Conservation (phyloP, 495 filamentous ascomycete species). For the Neurospora sp. region DNA sequence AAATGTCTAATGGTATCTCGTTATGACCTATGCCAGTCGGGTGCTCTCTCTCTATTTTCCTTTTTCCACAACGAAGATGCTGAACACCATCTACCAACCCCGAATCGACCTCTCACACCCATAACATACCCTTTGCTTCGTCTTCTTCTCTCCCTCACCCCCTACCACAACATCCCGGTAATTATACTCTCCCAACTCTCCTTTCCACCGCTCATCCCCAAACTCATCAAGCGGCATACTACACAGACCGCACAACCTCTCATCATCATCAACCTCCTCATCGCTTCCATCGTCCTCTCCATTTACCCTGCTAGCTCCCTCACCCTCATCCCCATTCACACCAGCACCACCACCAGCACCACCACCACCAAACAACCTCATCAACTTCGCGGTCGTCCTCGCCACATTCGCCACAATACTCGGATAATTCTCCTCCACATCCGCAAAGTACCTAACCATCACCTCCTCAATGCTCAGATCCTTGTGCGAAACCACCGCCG, state of each 20-base stretch:
- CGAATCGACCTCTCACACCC: conserved; percentile 41
- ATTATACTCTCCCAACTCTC: conserved; percentile 28
- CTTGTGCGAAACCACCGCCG: conserved; percentile 49
- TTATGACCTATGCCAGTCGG: background rate
- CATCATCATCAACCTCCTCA: background rate
- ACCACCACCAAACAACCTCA: conserved; percentile 16
- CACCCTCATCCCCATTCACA: background rate
- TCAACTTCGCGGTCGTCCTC: conserved; percentile 70
- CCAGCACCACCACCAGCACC: background rate
- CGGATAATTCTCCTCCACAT: conserved; percentile 79
- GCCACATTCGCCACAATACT: conserved; percentile 92
- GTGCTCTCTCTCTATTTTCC: background rate
- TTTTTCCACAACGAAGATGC: background rate
- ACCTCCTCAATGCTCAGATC: conserved; percentile 83
- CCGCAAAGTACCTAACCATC: conserved; percentile 78
- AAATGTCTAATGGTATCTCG: background rate
- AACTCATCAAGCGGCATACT: conserved; percentile 37
- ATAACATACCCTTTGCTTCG: conserved; percentile 33
- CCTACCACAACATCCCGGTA: background rate
- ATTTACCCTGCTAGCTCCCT: too few species aligned
- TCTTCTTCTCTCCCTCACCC: background rate
- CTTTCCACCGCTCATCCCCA: conserved; percentile 40
- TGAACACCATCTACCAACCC: conserved; percentile 10
- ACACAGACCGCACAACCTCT: conserved; percentile 36
- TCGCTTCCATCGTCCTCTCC: background rate